These are phyloP conservation scores for Myrica gale DNA, from an alignment of 306 rosid genomes.

Conservation along the genomic window DNA sequence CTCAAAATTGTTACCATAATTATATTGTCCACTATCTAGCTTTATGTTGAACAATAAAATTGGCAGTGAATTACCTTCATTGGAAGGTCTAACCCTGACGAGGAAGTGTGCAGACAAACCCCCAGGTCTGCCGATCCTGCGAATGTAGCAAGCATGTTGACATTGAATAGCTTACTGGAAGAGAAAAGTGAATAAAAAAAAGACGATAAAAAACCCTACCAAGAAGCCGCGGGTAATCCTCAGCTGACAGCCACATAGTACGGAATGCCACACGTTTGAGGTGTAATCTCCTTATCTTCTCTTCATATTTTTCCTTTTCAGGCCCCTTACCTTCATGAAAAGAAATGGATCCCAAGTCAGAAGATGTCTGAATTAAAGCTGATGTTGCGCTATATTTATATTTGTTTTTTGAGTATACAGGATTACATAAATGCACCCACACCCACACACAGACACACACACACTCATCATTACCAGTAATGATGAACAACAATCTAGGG, in stretches of 20 bases:
- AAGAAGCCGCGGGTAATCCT: constrained; percentile 86
- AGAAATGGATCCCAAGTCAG: constrained; percentile 15
- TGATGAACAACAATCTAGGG: constrained; percentile 85
- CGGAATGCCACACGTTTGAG: constrained; percentile 96
- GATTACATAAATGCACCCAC: background rate
- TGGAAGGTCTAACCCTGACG: constrained; percentile 98
- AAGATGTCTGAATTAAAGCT: constrained; percentile 2
- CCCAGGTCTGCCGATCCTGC: constrained; percentile 95
- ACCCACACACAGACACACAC: background rate
- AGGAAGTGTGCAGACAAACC: constrained; percentile 91
- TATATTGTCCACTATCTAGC: background rate
- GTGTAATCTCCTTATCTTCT: constrained; percentile 66
- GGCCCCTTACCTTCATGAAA: constrained; percentile 83
- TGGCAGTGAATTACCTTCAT: constrained; percentile 68
- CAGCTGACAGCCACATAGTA: constrained; percentile 93
- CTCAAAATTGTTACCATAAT: too few relatives aligned
- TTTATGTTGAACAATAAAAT: constrained; percentile 2
- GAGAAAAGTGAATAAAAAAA: constrained; percentile 2
- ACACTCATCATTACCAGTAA: constrained; percentile 51
- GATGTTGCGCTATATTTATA: background rate
- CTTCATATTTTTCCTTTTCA: constrained; percentile 78
- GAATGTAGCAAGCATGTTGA: constrained; percentile 26
- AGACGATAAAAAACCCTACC: constrained; percentile 47
- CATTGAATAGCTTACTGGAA: constrained; percentile 16
- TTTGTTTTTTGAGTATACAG: background rate